Base-by-base conservation (phyloP, 1,284 basidiomycete genomes). In the Vanrija sp. region DNA sequence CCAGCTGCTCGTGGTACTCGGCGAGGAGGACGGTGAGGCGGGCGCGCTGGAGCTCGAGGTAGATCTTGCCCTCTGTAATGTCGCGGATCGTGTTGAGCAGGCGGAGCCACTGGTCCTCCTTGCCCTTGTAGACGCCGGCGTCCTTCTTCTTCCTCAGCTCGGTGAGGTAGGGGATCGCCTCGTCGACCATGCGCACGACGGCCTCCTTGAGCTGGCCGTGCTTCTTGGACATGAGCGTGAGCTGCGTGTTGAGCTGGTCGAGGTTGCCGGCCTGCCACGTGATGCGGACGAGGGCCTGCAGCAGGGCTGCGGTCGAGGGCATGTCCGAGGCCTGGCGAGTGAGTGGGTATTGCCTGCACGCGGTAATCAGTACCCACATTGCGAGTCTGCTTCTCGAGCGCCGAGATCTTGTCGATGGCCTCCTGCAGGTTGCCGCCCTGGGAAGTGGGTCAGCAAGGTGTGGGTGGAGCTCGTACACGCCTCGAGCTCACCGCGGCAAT, bases 21-120 rank as follows among this genome's bases (percentile, higher is more conserved):
- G 92, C 83, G 31, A 97, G 84, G 53, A 86, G 77, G 44, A 90
- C 85, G 1, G 94, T 96, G 49, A 98, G 87, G 24, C 96, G 86
- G 7, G 96, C 96, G 60, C 96, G 84, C 35, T 92, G 93, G 4
- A 97, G 93, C 79, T 99, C 96, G 51, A 99, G 80, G 80, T 95
- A 98, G 65, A 98, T 94, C 84, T 98, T 98, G 55, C 95, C 95
- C 78, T 98, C 95, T 0, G 95, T 96, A 31, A 99, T 90, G 47
- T 83, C 82, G 67, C 96, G 83, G 62, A 99, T 75, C 3, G 91
- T 93, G 76, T 95, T 86, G 43, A 96, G 83, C 41, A 96, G 76
- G 67, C 91, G 85, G 50, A 96, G 78, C 90, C 91, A 95, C 70
- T 81, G 83, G 64, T 85, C 83, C 44, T 81, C 76, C 19, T 88